These are phyloP conservation scores for Talaromyces sp. DNA, from an alignment of 2,329 filamentous ascomycete species.

Conservation along the genomic window DNA sequence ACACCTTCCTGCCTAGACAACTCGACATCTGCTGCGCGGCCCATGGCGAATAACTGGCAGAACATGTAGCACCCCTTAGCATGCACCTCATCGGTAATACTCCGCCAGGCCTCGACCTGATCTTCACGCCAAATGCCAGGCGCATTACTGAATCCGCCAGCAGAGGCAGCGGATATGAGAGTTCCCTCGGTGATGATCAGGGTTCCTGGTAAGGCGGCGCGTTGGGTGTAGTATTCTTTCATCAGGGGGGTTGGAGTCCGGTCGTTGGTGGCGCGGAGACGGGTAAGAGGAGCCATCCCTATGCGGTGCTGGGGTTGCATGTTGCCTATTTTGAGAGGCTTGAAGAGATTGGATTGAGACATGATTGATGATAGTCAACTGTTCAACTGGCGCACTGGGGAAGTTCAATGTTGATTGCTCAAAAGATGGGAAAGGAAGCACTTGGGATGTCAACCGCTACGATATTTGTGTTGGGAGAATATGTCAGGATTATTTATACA, in stretches of 20 bases:
- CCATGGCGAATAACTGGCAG: slow-evolving; percentile 61
- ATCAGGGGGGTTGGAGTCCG: slow-evolving; percentile 44
- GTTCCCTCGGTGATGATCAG: slow-evolving; percentile 59
- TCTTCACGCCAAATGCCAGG: slow-evolving; percentile 56
- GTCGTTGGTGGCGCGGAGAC: slow-evolving; percentile 49
- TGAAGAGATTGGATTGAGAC: slow-evolving; percentile 18
- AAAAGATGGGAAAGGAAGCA: neutral
- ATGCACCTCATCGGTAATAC: slow-evolving; percentile 61
- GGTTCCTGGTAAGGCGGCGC: slow-evolving; percentile 52
- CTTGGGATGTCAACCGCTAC: no score
- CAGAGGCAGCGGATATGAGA: slow-evolving; percentile 47
- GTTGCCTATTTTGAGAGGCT: slow-evolving; percentile 39
- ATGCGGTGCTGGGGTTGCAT: slow-evolving; percentile 43
- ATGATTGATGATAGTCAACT: neutral
- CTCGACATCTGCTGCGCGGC: slow-evolving; percentile 50
- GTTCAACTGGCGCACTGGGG: no score
- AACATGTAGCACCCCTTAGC: slow-evolving; percentile 58
- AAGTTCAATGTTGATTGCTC: no score
- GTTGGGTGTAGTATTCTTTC: slow-evolving; percentile 54
- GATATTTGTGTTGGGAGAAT: neutral
- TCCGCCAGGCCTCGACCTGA: slow-evolving; percentile 58
- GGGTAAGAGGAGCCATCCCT: slow-evolving; percentile 56
- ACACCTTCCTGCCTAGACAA: slow-evolving; percentile 33
- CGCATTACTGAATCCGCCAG: slow-evolving; percentile 46
- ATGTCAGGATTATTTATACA: neutral